Base-by-base conservation (phyloP, 1,284 basidiomycete genomes). In the Apiotrichum siamense region DNA sequence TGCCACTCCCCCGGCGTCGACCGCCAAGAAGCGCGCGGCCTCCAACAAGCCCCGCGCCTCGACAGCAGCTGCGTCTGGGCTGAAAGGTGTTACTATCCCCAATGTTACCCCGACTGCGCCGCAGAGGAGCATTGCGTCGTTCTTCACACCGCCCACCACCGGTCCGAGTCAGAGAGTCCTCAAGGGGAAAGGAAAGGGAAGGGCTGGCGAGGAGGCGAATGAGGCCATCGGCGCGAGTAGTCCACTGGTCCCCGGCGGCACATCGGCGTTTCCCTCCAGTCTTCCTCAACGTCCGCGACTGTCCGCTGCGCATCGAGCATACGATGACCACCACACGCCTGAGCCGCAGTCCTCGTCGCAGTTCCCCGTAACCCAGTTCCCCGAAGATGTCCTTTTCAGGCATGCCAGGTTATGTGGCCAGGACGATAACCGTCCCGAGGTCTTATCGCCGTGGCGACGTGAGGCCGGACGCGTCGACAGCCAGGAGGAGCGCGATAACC, bases 361-460 rank as follows among this genome's bases (percentile, higher is more conserved):
- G 11, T n/a, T 33, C 3, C 35, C 50, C 9, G 53, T 63, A 32
- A 65, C 65, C 3, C 64, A 60, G n/a, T 47, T 65, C 4, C 65
- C 67, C 2, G 45, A 46, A 0, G 50, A 55, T 6, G 55, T 67
- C 2, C 32, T 66, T 4, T 52, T 47, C 4, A 44, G 52, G 4
- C 65, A 69, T 39, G 36, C 42, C n/a, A 52, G 54, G 12, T 37
- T 66, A 7, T 63, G 59, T 38, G 58, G 60, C 12, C 55, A 59
- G 32, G 62, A 66, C 41, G 48, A 41, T 17, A 50, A 24, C 2
- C 51, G 49, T 15, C 45, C 46, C 26, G 36, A 17, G 6, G 44
- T 44, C 23, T 33, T 47, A 11, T 57, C 54, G 3, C 59, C 61
- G 12, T 60, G 58, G 62, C 42, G 54, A 1, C 32, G 20, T 7